Evolutionary conservation across 2,329 filamentous ascomycete species (phyloP).

Genomic region (Pyrenophora teres): DNA sequence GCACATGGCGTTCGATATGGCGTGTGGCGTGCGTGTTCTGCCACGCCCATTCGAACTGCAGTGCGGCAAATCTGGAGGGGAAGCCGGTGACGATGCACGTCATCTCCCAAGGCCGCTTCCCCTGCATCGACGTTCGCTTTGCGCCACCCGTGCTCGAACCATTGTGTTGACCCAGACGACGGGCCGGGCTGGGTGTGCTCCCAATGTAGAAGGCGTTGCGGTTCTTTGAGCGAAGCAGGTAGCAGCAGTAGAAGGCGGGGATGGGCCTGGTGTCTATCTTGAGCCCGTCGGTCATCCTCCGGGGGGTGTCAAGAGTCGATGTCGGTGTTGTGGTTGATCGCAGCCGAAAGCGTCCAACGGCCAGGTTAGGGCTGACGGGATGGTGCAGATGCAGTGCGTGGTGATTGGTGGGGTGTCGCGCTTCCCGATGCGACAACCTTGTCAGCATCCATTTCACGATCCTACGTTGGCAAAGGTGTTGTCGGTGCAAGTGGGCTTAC

Average conservation of each 20-base stretch:
- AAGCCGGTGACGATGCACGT: constrained; percentile 85
- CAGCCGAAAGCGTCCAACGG: constrained; percentile 18
- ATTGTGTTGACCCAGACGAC: constrained; percentile 91
- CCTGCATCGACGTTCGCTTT: constrained; percentile 69
- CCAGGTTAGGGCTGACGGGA: constrained; percentile 23
- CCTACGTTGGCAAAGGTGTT: constrained; percentile 1
- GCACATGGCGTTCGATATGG: constrained; percentile 65
- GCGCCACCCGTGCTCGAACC: constrained; percentile 82
- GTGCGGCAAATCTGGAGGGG: constrained; percentile 79
- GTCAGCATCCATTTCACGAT: constrained; percentile 13
- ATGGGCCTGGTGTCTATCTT: constrained; percentile 55
- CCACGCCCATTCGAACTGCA: constrained; percentile 98
- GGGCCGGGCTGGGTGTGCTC: constrained; percentile 84
- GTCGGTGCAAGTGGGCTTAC: neutral
- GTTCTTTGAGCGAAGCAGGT: constrained; percentile 83
- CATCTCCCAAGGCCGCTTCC: constrained; percentile 79
- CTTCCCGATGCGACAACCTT: constrained; percentile 25
- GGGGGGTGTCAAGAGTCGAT: neutral
- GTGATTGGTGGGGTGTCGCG: constrained; percentile 21
- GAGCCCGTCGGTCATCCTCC: constrained; percentile 15
- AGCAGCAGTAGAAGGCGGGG: constrained; percentile 90
- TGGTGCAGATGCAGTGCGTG: constrained; percentile 7
- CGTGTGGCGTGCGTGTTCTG: constrained; percentile 81
- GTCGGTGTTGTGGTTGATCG: constrained; percentile 21
- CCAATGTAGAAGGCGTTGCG: constrained; percentile 80